Evolutionary conservation across 768 basidiomycete species (phyloP), one percentile per base, ranked within the genome.

Genomic region (Leccinum olivaceopallidum): DNA sequence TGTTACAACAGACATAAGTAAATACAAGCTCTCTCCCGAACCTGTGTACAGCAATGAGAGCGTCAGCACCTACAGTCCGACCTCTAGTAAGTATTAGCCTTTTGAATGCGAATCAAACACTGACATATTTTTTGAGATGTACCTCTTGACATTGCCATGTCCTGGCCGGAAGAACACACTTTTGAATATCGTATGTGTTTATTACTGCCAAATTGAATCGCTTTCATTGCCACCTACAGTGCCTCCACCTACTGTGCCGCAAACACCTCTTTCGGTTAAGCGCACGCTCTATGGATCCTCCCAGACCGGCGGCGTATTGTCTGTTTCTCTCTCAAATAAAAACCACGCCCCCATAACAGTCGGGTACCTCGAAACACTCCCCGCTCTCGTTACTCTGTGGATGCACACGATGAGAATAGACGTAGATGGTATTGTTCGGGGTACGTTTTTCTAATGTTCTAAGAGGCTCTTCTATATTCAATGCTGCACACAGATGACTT

Each of bases 371-470:
- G 97, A 98, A 75, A 90, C 90, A 1, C 88, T 95, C 82, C 97
- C 96, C 5, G 96, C 95, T 87, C 87, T 94, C 68, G 80, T 98
- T 39, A 89, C 93, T 60, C 87, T 92, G 53, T 94, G 90, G 77
- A 77, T 96, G 63, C 90, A 94, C 74, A 94, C 94, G 7, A 75
- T 96, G 55, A 72, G 76, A 20, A 75, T 85, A 1, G 71, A 75
- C 24, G 70, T 86, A 13, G 75, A 85, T 53, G 85, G 83, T 7
- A 66, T 71, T 12, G 56, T 71, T 22, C 77, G 79, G 62, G 78
- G 87, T 85, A 62, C 52, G 83, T 61, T 52, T 14, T n/a, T 9
- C 22, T 18, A 5, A 7, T 13, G 1, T 13, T 10, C n/a, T 20
- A 13, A 26, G 2, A 14, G 3, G 3, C 14, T 34, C 22, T 36